These are phyloP conservation scores for Magnolia sinica DNA, from an alignment of 164 flowering plant genomes.

Conservation along the genomic window DNA sequence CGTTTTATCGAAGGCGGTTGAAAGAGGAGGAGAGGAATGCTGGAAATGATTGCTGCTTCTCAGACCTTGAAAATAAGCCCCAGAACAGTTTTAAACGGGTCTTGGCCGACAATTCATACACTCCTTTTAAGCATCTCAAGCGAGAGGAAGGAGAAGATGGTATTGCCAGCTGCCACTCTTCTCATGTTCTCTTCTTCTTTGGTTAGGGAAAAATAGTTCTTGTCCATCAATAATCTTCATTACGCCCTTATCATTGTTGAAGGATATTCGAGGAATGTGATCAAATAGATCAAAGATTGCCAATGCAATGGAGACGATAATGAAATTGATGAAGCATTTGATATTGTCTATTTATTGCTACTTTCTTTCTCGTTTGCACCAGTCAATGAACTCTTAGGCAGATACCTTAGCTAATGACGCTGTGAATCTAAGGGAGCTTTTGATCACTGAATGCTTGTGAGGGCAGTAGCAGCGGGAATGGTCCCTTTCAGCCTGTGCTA, in stretches of 20 bases:
- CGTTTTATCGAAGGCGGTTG: not conserved
- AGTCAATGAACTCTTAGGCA: too few relatives aligned
- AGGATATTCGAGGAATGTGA: too few relatives aligned
- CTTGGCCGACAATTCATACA: constrained; percentile 17
- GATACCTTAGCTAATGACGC: too few relatives aligned
- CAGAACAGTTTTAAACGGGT: constrained; percentile 17
- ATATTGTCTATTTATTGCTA: too few relatives aligned
- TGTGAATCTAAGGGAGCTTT: too few relatives aligned
- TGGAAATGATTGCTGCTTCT: not conserved
- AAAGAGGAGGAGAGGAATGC: not conserved
- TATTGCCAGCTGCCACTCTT: not conserved
- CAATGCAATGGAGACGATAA: too few relatives aligned
- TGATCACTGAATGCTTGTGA: too few relatives aligned
- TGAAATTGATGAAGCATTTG: too few relatives aligned
- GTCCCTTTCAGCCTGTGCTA: too few relatives aligned
- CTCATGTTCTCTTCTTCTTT: not conserved
- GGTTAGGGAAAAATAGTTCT: not conserved
- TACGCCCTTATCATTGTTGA: not conserved
- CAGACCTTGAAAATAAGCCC: constrained; percentile 9
- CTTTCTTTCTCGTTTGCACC: too few relatives aligned
- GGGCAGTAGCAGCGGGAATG: too few relatives aligned
- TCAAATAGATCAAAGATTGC: too few relatives aligned
- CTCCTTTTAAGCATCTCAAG: constrained; percentile 11
- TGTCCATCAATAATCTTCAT: not conserved
- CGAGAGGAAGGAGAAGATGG: constrained; percentile 5